These are phyloP conservation scores for Pythium periplocum DNA, from an alignment of 352 stramenopile species.

Conservation along the genomic window DNA sequence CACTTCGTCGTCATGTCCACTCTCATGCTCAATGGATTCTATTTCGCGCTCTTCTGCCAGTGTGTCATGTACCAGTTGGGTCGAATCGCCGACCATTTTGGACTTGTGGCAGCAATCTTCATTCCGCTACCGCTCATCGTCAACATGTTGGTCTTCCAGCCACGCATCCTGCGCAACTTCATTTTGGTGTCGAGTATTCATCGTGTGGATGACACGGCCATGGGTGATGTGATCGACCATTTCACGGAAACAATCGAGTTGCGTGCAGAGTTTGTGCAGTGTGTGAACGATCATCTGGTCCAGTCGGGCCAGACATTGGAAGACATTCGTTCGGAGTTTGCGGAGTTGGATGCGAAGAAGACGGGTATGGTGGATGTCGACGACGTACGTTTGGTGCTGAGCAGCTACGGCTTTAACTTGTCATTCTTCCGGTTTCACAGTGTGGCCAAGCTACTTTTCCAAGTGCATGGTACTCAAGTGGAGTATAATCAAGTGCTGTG, in stretches of 20 bases:
- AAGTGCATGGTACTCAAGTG: too few species aligned
- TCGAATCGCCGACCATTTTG: conserved; percentile 6
- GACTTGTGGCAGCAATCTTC: neutral
- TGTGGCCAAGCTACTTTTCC: too few species aligned
- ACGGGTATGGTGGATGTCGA: too few species aligned
- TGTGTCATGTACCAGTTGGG: conserved; percentile 14
- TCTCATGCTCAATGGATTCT: conserved; percentile 20
- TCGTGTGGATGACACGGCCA: conserved; percentile 11
- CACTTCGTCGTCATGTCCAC: conserved; percentile 2
- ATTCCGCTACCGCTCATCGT: conserved; percentile 13
- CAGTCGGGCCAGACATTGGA: too few species aligned
- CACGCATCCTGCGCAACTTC: conserved; percentile 14
- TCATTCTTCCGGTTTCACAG: too few species aligned
- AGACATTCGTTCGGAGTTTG: too few species aligned
- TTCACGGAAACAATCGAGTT: conserved; percentile 17
- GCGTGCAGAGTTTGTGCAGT: conserved; percentile 13
- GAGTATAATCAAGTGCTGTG: too few species aligned
- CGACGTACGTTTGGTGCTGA: too few species aligned
- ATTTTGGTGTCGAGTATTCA: conserved; percentile 13
- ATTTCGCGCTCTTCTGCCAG: conserved; percentile 18
- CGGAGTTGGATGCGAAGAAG: too few species aligned
- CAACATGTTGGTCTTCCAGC: conserved; percentile 17
- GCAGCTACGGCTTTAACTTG: too few species aligned
- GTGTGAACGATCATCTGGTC: conserved; percentile 3
- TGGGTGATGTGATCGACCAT: conserved; percentile 16